Evolutionary conservation across 768 basidiomycete genomes (phyloP).

Genomic region (Boletus huronensis): DNA sequence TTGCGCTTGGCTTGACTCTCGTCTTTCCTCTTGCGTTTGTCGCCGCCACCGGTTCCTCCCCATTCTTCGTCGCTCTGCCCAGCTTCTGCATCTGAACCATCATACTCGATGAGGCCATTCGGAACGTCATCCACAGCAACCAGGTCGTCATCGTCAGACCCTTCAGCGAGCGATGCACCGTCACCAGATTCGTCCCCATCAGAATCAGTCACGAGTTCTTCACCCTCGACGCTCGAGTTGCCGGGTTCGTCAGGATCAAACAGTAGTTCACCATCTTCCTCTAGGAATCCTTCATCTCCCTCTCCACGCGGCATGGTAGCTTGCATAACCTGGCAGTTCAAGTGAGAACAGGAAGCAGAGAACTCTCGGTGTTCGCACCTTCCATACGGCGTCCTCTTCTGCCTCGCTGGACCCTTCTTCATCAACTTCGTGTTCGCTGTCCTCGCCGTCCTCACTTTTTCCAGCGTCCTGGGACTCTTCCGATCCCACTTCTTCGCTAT

Average conservation of each 20-base stretch:
- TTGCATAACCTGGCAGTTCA: slow-evolving; percentile 70
- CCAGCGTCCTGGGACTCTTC: slow-evolving; percentile 26
- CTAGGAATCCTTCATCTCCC: slow-evolving; percentile 46
- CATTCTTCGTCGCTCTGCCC: slow-evolving; percentile 24
- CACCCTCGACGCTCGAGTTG: slow-evolving; percentile 33
- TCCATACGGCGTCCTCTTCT: slow-evolving; percentile 82
- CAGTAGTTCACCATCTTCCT: slow-evolving; percentile 33
- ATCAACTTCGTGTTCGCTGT: slow-evolving; percentile 35
- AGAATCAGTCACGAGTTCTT: slow-evolving; percentile 23
- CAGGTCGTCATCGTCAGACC: slow-evolving; percentile 69
- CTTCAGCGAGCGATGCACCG: slow-evolving; percentile 55
- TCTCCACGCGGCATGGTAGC: slow-evolving; percentile 67
- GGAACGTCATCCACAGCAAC: slow-evolving; percentile 54
- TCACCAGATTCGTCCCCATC: slow-evolving; percentile 40
- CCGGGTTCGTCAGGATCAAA: slow-evolving; percentile 30
- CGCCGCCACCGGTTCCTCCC: slow-evolving; percentile 40
- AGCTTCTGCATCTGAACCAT: slow-evolving; percentile 46
- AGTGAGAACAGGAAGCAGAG: not conserved
- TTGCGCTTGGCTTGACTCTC: slow-evolving; percentile 50
- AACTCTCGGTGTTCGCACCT: slow-evolving; percentile 45
- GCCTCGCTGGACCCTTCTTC: slow-evolving; percentile 43
- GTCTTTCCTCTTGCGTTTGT: slow-evolving; percentile 53
- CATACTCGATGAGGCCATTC: slow-evolving; percentile 56
- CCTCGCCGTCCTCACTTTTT: slow-evolving; percentile 16
- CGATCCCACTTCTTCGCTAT: slow-evolving; percentile 17